Evolutionary conservation across 179 eudicot genomes (phyloP).

Genomic region (Patellifolia procumbens): DNA sequence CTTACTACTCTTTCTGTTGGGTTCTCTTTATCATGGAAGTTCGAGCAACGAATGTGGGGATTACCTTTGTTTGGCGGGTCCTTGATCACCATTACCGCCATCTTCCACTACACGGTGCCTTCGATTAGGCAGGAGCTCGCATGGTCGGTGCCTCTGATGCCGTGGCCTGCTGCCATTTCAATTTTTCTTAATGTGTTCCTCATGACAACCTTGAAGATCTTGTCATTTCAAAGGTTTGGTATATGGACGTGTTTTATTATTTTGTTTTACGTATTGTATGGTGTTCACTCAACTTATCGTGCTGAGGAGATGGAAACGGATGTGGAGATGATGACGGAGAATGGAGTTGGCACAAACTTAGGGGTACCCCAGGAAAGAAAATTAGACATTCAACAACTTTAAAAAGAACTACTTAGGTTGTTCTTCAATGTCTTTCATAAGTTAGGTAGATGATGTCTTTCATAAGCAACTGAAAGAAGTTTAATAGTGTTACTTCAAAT

Average conservation of each 20-base stretch:
- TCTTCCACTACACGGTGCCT: conserved; percentile 47
- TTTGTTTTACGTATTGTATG: conserved; percentile 60
- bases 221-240: conserved; percentile 62
- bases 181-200: conserved; percentile 68
- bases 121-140: conserved; percentile 21
- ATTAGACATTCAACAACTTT: conserved; percentile 19
- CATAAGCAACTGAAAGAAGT: neutral
- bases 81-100: conserved; percentile 41
- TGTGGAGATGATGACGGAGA: conserved; percentile 23
- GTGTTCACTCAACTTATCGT: conserved; percentile 70
- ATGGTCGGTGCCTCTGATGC: conserved; percentile 77
- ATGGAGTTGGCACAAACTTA: conserved; percentile 28
- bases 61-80: conserved; percentile 37
- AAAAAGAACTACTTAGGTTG: neutral
- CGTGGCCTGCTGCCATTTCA: conserved; percentile 74
- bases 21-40: conserved; percentile 63
- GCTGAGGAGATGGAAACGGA: conserved; percentile 52
- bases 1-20: conserved; percentile 57
- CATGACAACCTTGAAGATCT: conserved; percentile 51
- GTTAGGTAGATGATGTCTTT: neutral
- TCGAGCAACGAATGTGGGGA: conserved; percentile 48
- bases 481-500: neutral
- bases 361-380: conserved; percentile 31
- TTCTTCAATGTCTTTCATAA: neutral
- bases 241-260: conserved; percentile 56